phyloP scores from a whole-genome alignment of 2,329 filamentous ascomycete species.

The Tricladium varicosporioides region DNA sequence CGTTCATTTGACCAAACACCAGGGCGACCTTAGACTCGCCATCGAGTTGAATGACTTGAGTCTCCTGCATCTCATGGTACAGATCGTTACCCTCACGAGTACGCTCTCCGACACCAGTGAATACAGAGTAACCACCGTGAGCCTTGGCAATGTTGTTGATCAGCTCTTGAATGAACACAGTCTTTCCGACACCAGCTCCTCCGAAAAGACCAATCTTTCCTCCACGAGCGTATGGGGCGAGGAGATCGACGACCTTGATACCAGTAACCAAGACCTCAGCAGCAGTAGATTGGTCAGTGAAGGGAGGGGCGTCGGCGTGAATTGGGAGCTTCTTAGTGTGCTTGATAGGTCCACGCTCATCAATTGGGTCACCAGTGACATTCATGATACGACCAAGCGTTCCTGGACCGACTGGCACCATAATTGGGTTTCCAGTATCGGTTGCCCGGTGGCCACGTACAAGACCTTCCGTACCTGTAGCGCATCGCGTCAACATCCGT shows the following conservation, averaged over 20 bases:
- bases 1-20: constrained; percentile 99
- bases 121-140: constrained; percentile 99
- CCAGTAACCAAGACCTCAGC: constrained; percentile 97
- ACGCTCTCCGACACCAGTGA: constrained; percentile 99
- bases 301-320: constrained; percentile 88
- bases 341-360: constrained; percentile 99
- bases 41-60: constrained; percentile 97
- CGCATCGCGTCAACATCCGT: constrained; percentile 24
- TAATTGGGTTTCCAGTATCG: constrained; percentile 94
- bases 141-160: constrained; percentile 99
- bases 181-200: constrained; percentile 99
- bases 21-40: constrained; percentile 99
- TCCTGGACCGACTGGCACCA: constrained; percentile 87
- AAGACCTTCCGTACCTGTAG: constrained; percentile 94
- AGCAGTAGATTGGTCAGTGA: constrained; percentile 92
- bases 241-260: constrained; percentile 99
- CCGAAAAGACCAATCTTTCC: constrained; percentile 99
- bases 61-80: constrained; percentile 99
- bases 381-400: constrained; percentile 99
- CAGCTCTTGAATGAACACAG: constrained; percentile 99
- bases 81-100: constrained; percentile 99
- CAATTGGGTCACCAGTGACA: constrained; percentile 99
- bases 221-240: constrained; percentile 99
- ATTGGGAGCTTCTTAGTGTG: constrained; percentile 82
- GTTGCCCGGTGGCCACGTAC: constrained; percentile 81